Percentiles rank a stretch among this genome's conserved stretches.
These are phyloP conservation scores for Fremontodendron californicum DNA, from an alignment of 345 rosid species.

Conservation along the genomic window DNA sequence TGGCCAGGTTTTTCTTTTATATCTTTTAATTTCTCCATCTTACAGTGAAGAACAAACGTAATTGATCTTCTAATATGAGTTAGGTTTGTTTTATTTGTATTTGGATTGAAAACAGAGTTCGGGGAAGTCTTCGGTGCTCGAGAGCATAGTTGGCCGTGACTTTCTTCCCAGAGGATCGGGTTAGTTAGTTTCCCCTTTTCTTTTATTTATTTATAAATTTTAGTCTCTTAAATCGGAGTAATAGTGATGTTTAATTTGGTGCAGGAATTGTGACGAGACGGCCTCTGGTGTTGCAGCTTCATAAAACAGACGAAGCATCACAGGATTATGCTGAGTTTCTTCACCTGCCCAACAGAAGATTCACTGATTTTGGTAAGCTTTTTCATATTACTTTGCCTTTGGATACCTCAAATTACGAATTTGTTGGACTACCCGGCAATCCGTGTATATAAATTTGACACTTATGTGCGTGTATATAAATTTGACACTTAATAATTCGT, in stretches of 20 bases:
- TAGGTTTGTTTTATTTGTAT: not conserved
- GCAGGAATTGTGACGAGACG: slow-evolving; percentile 66
- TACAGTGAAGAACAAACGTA: not conserved
- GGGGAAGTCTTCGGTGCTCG: slow-evolving; percentile 66
- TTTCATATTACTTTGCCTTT: not conserved
- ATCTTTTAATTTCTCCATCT: no score
- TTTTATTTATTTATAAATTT: not conserved
- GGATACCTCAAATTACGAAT: not conserved
- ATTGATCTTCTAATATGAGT: not conserved
- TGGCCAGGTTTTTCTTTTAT: slow-evolving; percentile 42
- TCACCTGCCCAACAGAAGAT: slow-evolving; percentile 45
- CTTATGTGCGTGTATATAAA: no score
- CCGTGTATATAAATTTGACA: no score
- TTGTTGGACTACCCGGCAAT: not conserved
- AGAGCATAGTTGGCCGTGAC: slow-evolving; percentile 68
- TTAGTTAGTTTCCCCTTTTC: slow-evolving; percentile 6
- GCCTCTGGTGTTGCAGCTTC: slow-evolving; percentile 67
- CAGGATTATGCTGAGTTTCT: slow-evolving; percentile 69
- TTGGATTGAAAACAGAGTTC: slow-evolving; percentile 42
- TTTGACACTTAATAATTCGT: no score
- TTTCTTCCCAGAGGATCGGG: slow-evolving; percentile 73
- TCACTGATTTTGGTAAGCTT: slow-evolving; percentile 40
- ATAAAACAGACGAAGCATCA: slow-evolving; percentile 42
- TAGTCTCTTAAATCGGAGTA: not conserved
- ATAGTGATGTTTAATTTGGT: slow-evolving; percentile 5